Evolutionary conservation across 495 filamentous ascomycete species (phyloP).

Genomic region (Penicillium angulare): DNA sequence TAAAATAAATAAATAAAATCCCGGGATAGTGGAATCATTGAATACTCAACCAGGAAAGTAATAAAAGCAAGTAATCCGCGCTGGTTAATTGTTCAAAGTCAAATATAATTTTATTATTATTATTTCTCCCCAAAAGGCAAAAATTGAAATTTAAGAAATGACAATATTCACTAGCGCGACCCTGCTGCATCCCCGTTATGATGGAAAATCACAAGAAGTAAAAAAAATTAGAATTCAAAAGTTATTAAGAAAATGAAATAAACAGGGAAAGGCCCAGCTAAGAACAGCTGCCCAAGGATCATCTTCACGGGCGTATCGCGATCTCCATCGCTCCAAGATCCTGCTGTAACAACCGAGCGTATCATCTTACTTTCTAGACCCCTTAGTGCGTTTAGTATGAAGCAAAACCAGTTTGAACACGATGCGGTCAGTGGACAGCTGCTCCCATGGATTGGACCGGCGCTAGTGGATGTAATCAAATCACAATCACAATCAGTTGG

Average conservation of each 20-base stretch:
- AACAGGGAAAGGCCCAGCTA: not conserved
- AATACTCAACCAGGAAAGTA: not conserved
- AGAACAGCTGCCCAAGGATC: slow-evolving; percentile 28
- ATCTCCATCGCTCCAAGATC: too few species aligned
- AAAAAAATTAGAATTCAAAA: not conserved
- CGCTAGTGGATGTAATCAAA: slow-evolving; percentile 28
- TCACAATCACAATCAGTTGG: slow-evolving; percentile 18
- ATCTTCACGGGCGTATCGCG: slow-evolving; percentile 10
- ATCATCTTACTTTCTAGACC: too few species aligned
- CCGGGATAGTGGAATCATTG: not conserved
- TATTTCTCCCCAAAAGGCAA: not conserved
- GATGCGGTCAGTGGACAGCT: slow-evolving; percentile 10
- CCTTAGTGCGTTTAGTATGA: not conserved
- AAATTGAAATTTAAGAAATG: slow-evolving; percentile 17
- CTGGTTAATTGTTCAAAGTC: too few species aligned
- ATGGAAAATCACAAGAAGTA: slow-evolving; percentile 20
- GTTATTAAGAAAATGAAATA: not conserved
- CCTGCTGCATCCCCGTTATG: slow-evolving; percentile 32
- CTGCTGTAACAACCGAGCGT: too few species aligned
- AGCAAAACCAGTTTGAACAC: slow-evolving; percentile 23
- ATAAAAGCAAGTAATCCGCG: not conserved
- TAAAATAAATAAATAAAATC: slow-evolving; percentile 5
- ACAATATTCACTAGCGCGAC: slow-evolving; percentile 29
- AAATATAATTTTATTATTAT: slow-evolving; percentile 1
- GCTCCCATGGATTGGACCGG: slow-evolving; percentile 24